Conservation (phyloP, 257 asterid species). For the Henckelia pumila region DNA sequence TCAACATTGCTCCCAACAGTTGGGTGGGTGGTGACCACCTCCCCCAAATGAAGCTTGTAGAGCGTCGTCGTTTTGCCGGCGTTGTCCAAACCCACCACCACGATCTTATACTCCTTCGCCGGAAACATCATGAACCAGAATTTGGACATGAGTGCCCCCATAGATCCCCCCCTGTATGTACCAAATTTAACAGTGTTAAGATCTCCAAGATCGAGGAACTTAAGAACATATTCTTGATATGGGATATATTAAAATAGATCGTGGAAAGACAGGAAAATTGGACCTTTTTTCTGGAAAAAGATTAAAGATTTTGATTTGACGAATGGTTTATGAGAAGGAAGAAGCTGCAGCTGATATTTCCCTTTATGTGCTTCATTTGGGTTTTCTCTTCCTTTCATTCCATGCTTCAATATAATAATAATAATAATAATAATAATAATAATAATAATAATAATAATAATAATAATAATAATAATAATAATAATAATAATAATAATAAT, state of each 20-base stretch:
- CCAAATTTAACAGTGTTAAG: background rate
- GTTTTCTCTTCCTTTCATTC: too few species aligned
- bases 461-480: too few species aligned
- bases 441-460: too few species aligned
- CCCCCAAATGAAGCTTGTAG: slow-evolving; percentile 1
- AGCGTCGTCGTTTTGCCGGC: slow-evolving; percentile 1
- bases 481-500: too few species aligned
- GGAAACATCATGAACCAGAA: slow-evolving; percentile 1
- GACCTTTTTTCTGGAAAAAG: background rate
- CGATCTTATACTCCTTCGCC: background rate
- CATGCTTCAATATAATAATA: too few species aligned
- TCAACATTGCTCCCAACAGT: background rate
- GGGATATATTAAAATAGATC: background rate
- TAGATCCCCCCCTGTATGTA: background rate
- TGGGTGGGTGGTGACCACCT: slow-evolving; percentile 1
- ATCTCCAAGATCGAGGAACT: background rate
- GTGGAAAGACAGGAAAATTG: background rate
- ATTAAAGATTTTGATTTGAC: background rate
- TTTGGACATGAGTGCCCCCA: background rate
- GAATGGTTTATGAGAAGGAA: background rate
- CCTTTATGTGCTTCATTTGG: background rate
- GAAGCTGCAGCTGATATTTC: background rate
- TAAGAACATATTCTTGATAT: background rate
- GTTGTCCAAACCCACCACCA: slow-evolving; percentile 2
- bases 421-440: too few species aligned